phyloP scores from a whole-genome alignment of 108 stramenopile species.

The Pinguiococcus pyrenoidosus region DNA sequence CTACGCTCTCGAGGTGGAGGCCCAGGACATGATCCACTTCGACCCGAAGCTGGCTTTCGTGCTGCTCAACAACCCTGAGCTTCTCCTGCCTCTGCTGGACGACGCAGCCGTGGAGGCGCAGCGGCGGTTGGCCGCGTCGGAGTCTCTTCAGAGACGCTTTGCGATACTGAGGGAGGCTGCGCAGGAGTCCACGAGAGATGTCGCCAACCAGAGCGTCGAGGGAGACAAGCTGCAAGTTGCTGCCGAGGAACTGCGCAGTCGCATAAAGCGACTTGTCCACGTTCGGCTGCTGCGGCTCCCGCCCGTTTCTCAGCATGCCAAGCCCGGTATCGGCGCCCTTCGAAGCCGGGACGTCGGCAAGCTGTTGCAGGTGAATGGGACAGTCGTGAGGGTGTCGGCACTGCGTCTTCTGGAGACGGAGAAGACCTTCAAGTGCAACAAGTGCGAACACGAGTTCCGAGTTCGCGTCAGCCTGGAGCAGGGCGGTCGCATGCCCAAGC shows the following conservation, averaged over 20 bases:
- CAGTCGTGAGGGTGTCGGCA: constrained; percentile 68
- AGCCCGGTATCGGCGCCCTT: constrained; percentile 58
- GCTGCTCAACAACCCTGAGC: not conserved
- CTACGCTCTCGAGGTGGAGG: not conserved
- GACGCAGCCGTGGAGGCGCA: not conserved
- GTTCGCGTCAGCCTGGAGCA: constrained; percentile 71
- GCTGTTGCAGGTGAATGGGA: constrained; percentile 80
- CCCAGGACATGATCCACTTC: not conserved
- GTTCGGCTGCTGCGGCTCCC: constrained; percentile 76
- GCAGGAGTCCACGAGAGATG: not conserved
- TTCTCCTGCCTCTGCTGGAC: not conserved
- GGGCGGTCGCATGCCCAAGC: constrained; percentile 62
- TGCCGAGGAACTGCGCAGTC: not conserved
- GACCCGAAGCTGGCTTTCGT: not conserved
- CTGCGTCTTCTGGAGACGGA: constrained; percentile 80
- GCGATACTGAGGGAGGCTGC: not conserved
- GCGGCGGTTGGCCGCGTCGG: too few species aligned
- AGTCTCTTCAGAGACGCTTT: too few species aligned
- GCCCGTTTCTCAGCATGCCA: constrained; percentile 53
- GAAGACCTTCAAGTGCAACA: constrained; percentile 53
- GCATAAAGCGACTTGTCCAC: constrained; percentile 45
- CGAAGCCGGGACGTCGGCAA: constrained; percentile 61
- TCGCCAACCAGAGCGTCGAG: not conserved
- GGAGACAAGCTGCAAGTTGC: not conserved
- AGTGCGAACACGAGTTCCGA: constrained; percentile 54